Evolutionary conservation across 331 rosid species (phyloP).

Genomic region (Cydonia oblonga): DNA sequence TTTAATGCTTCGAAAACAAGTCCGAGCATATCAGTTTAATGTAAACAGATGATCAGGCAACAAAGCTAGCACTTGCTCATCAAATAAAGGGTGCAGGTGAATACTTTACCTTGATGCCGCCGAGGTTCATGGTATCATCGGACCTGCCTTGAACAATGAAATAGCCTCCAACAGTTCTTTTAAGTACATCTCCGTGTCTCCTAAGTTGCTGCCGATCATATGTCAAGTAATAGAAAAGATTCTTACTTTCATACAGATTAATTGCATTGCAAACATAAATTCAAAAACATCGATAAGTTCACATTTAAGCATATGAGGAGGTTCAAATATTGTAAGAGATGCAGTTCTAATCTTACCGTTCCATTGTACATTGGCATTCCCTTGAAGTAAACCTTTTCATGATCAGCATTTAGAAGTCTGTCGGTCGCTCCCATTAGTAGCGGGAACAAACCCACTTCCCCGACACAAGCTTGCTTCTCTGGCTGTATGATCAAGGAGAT

Average conservation of each 20-base stretch:
- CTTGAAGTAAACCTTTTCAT: constrained; percentile 59
- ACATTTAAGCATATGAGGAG: background rate
- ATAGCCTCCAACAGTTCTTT: constrained; percentile 62
- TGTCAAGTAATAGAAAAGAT: too few relatives aligned
- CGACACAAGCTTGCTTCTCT: constrained; percentile 56
- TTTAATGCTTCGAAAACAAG: background rate
- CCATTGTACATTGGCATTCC: constrained; percentile 74
- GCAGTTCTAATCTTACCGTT: constrained; percentile 36
- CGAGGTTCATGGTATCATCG: constrained; percentile 94
- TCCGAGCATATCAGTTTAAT: background rate
- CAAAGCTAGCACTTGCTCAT: background rate
- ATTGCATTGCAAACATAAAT: background rate
- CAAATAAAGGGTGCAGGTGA: background rate
- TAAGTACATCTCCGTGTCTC: constrained; percentile 82
- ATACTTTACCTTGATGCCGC: constrained; percentile 77
- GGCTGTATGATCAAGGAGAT: constrained; percentile 43
- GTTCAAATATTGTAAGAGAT: background rate
- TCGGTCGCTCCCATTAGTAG: constrained; percentile 55
- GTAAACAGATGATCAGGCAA: background rate
- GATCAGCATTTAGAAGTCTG: constrained; percentile 65
- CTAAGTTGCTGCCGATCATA: constrained; percentile 45
- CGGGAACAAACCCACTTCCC: constrained; percentile 72
- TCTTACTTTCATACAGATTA: too few relatives aligned
- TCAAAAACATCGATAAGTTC: background rate
- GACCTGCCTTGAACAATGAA: constrained; percentile 77